Evolutionary conservation across 768 basidiomycete species (phyloP).

Genomic region (Amanita jacksonii): DNA sequence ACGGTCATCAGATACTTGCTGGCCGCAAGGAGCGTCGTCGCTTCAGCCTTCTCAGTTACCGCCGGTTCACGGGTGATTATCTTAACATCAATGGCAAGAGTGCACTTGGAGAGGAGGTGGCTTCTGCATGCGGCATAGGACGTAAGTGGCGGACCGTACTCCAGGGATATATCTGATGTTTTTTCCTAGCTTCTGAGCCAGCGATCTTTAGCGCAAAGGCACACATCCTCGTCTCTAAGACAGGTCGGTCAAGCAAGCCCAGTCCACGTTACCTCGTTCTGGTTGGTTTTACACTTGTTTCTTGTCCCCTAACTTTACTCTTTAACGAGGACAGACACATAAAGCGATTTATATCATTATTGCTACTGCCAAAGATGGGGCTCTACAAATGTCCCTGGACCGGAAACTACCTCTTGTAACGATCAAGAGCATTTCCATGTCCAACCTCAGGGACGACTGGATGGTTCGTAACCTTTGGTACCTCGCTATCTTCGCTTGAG

Average conservation of each 20-base stretch:
- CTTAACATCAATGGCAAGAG: constrained; percentile 80
- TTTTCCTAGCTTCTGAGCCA: constrained; percentile 46
- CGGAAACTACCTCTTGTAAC: constrained; percentile 85
- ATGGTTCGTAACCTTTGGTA: constrained; percentile 61
- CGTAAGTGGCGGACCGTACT: constrained; percentile 34
- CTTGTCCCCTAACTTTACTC: not conserved
- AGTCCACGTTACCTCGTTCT: constrained; percentile 86
- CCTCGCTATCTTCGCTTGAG: too few relatives aligned
- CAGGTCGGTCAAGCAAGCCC: constrained; percentile 80
- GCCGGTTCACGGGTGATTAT: constrained; percentile 95
- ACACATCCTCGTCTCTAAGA: constrained; percentile 78
- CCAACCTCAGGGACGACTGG: constrained; percentile 91
- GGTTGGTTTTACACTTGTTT: constrained; percentile 37
- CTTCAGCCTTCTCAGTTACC: constrained; percentile 88
- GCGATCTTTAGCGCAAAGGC: constrained; percentile 79
- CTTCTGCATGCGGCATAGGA: constrained; percentile 60
- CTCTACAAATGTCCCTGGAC: constrained; percentile 50
- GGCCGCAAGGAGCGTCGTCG: constrained; percentile 89
- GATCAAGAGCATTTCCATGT: constrained; percentile 80
- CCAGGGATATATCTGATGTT: not conserved
- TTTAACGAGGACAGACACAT: constrained; percentile 52
- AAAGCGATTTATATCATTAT: constrained; percentile 81
- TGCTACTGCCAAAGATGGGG: constrained; percentile 52
- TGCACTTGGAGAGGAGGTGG: constrained; percentile 68
- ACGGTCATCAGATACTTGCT: constrained; percentile 88